Conservation (phyloP, 495 filamentous ascomycete species). For the Lasiosphaeria hispida region DNA sequence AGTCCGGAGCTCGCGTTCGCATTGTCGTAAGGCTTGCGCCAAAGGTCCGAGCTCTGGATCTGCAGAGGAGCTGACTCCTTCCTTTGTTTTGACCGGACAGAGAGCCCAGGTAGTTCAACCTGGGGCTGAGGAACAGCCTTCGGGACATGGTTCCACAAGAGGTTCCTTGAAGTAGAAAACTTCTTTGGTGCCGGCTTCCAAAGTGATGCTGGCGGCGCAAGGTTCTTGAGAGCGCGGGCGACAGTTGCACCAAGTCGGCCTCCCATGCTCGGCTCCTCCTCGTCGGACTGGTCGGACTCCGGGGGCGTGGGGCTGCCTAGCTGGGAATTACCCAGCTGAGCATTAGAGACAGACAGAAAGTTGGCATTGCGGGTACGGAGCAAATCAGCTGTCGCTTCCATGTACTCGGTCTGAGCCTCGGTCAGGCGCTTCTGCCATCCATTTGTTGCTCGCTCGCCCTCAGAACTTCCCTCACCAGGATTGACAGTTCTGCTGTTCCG, state of each 20-base stretch:
- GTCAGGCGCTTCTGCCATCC: conserved; percentile 34
- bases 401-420: conserved; percentile 45
- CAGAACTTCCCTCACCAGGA: conserved; percentile 16
- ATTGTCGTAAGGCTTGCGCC: conserved; percentile 36
- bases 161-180: neutral
- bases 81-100: conserved; percentile 31
- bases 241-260: neutral
- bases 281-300: conserved; percentile 40
- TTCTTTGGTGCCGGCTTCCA: conserved; percentile 21
- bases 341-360: conserved; percentile 39
- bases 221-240: neutral
- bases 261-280: conserved; percentile 8
- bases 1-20: conserved; percentile 28
- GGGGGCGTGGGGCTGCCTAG: conserved; percentile 52
- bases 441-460: conserved; percentile 21
- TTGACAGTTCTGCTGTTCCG: conserved; percentile 28
- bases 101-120: conserved; percentile 26
- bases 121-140: conserved; percentile 16
- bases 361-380: conserved; percentile 37
- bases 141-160: conserved; percentile 14
- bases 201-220: conserved; percentile 10
- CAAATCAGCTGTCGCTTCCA: conserved; percentile 39
- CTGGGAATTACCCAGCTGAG: conserved; percentile 19
- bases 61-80: conserved; percentile 31
- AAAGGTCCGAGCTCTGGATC: conserved; percentile 40